These are phyloP conservation scores for Boletus pseudopeckii DNA, from an alignment of 768 basidiomycete genomes.

Conservation along the genomic window DNA sequence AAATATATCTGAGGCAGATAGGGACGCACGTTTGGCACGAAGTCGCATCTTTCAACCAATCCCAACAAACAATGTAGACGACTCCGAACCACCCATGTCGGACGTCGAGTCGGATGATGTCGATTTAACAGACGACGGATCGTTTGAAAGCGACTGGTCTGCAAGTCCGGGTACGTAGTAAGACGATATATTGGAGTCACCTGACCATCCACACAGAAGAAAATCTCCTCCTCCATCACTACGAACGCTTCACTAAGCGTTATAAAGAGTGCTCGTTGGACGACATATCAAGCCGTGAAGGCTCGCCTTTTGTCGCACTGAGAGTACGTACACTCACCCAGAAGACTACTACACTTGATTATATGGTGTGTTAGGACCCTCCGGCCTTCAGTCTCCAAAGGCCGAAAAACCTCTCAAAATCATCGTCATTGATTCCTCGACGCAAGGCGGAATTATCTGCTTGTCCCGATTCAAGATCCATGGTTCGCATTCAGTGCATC, in stretches of 20 bases:
- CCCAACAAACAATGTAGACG: conserved; percentile 22
- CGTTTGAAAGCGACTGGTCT: conserved; percentile 39
- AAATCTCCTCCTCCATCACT: conserved; percentile 41
- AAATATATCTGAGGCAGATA: conserved; percentile 58
- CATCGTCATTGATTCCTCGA: conserved; percentile 1
- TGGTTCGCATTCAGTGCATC: conserved; percentile 38
- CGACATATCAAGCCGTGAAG: conserved; percentile 43
- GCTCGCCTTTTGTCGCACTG: conserved; percentile 43
- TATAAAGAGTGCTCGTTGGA: conserved; percentile 39
- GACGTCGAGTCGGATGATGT: conserved; percentile 81
- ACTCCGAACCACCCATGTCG: conserved; percentile 50
- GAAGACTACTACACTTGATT: background rate
- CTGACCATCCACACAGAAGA: conserved; percentile 22
- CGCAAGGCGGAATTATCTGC: conserved; percentile 1
- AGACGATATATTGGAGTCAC: background rate
- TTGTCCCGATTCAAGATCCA: conserved; percentile 1
- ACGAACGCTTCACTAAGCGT: conserved; percentile 46
- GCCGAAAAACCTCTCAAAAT: background rate
- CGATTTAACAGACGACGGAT: conserved; percentile 54
- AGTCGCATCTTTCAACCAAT: conserved; percentile 47
- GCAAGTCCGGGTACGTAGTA: conserved; percentile 34
- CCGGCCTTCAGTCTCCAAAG: conserved; percentile 5
- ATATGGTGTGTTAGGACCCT: conserved; percentile 11
- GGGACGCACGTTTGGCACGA: conserved; percentile 72
- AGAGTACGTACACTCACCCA: conserved; percentile 34